Evolutionary conservation across 2,329 filamentous ascomycete genomes (phyloP).

Genomic region (Albophoma yamanashiensis): DNA sequence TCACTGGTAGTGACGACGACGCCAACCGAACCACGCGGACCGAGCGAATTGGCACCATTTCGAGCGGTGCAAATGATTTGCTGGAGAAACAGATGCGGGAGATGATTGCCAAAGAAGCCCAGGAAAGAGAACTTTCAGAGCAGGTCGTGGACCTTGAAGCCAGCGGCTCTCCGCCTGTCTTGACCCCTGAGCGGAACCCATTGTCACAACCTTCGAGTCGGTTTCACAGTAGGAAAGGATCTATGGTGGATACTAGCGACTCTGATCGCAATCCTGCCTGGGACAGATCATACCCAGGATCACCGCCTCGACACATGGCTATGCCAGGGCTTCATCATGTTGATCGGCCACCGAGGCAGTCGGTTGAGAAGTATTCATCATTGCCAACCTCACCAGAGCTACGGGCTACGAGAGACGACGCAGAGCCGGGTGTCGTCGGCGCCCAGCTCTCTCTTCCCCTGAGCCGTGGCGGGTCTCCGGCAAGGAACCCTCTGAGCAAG

Average conservation of each 20-base stretch:
- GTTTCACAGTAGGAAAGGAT: slow-evolving; percentile 23
- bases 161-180: slow-evolving; percentile 14
- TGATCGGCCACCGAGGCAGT: slow-evolving; percentile 21
- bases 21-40: slow-evolving; percentile 18
- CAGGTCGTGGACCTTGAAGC: slow-evolving; percentile 18
- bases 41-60: slow-evolving; percentile 34
- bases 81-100: slow-evolving; percentile 53
- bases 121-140: slow-evolving; percentile 27
- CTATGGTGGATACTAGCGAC: slow-evolving; percentile 28
- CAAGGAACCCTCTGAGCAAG: slow-evolving; percentile 45
- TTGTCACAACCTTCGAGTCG: slow-evolving; percentile 18
- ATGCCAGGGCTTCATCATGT: slow-evolving; percentile 37
- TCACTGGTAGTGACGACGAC: slow-evolving; percentile 47
- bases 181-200: slow-evolving; percentile 18
- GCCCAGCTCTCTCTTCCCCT: slow-evolving; percentile 52
- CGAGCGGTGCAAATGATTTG: slow-evolving; percentile 37
- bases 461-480: slow-evolving; percentile 54
- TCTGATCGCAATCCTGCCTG: slow-evolving; percentile 20
- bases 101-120: slow-evolving; percentile 44
- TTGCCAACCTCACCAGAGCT: slow-evolving; percentile 41
- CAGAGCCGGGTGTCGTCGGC: slow-evolving; percentile 48
- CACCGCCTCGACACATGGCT: slow-evolving; percentile 15
- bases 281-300: slow-evolving; percentile 10
- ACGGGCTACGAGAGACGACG: slow-evolving; percentile 32
- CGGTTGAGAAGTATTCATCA: slow-evolving; percentile 34